Percentiles rank a stretch among this genome's conserved stretches.
Evolutionary conservation across 768 basidiomycete genomes (phyloP).

Genomic region (Termitomyces sp.): DNA sequence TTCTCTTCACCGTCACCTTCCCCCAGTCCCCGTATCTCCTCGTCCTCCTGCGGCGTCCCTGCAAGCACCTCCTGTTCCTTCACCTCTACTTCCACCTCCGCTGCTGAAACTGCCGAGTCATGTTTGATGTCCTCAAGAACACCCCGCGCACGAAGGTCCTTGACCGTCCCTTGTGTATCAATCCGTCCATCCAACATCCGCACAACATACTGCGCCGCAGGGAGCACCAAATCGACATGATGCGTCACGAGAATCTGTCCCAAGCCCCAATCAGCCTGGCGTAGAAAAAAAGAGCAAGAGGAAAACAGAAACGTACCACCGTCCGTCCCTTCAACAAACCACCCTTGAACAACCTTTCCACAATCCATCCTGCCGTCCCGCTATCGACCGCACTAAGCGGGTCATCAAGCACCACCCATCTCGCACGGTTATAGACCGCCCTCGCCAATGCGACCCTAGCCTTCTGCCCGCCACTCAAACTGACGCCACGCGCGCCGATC

Average conservation of each 20-base stretch:
- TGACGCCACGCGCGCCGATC: slow-evolving; percentile 78
- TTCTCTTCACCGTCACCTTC: slow-evolving; percentile 12
- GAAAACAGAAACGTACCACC: slow-evolving; percentile 33
- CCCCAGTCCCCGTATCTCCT: slow-evolving; percentile 3
- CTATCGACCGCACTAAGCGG: slow-evolving; percentile 78
- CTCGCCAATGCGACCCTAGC: slow-evolving; percentile 79
- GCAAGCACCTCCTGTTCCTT: slow-evolving; percentile 31
- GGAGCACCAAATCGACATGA: slow-evolving; percentile 77
- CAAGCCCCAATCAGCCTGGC: background rate
- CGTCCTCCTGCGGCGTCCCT: background rate
- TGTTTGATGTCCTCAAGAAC: slow-evolving; percentile 54
- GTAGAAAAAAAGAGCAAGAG: background rate
- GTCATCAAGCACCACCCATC: slow-evolving; percentile 74
- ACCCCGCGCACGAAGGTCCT: slow-evolving; percentile 56
- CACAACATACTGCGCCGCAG: slow-evolving; percentile 62
- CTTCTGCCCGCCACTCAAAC: slow-evolving; percentile 79
- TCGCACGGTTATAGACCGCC: slow-evolving; percentile 70
- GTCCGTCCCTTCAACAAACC: slow-evolving; percentile 64
- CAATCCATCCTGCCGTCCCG: slow-evolving; percentile 13
- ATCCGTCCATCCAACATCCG: slow-evolving; percentile 76
- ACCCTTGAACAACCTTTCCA: slow-evolving; percentile 58
- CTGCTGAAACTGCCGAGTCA: slow-evolving; percentile 16
- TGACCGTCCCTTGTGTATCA: slow-evolving; percentile 61
- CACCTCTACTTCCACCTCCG: slow-evolving; percentile 34
- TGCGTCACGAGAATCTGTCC: slow-evolving; percentile 66